Percentiles rank a stretch among this genome's conserved stretches.
phyloP scores from a whole-genome alignment of 2,329 filamentous ascomycete genomes.

The Juglanconis sp. region DNA sequence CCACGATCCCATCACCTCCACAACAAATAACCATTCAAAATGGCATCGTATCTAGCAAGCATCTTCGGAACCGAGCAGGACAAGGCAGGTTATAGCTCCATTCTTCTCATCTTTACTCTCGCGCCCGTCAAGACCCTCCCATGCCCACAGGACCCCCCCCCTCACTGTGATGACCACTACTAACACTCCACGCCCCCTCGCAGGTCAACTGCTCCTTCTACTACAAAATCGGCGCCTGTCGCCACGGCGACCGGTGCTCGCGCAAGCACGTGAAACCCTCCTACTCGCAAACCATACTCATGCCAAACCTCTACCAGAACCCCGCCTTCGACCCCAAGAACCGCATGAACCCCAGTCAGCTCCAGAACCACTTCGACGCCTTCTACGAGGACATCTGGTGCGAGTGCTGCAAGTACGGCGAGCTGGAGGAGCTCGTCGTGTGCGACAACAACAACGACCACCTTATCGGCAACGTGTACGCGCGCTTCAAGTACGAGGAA shows the following conservation, averaged over 20 bases:
- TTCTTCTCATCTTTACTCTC: conserved; percentile 18
- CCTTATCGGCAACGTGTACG: conserved; percentile 98
- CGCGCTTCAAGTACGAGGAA: conserved; percentile 99
- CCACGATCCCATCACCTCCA: not conserved
- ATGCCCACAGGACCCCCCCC: not conserved
- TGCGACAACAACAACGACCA: conserved; percentile 99
- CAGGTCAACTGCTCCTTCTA: conserved; percentile 97
- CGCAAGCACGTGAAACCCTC: conserved; percentile 99
- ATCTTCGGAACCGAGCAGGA: conserved; percentile 99
- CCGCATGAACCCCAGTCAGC: conserved; percentile 93
- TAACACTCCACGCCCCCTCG: conserved; percentile 10
- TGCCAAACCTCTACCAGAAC: conserved; percentile 99
- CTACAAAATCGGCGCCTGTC: conserved; percentile 99
- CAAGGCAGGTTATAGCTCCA: conserved; percentile 47
- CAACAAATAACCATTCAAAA: conserved; percentile 35
- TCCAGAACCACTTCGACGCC: conserved; percentile 99
- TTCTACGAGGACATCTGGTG: conserved; percentile 99
- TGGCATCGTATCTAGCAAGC: conserved; percentile 98
- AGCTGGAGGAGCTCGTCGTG: conserved; percentile 95
- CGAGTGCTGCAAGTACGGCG: conserved; percentile 98
- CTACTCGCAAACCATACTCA: conserved; percentile 94
- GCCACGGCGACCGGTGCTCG: conserved; percentile 96
- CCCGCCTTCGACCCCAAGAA: conserved; percentile 94
- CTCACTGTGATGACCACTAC: conserved; percentile 11
- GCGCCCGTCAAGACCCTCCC: not conserved